Evolutionary conservation across 768 basidiomycete genomes (phyloP).

Genomic region (Boletus reticuloceps): DNA sequence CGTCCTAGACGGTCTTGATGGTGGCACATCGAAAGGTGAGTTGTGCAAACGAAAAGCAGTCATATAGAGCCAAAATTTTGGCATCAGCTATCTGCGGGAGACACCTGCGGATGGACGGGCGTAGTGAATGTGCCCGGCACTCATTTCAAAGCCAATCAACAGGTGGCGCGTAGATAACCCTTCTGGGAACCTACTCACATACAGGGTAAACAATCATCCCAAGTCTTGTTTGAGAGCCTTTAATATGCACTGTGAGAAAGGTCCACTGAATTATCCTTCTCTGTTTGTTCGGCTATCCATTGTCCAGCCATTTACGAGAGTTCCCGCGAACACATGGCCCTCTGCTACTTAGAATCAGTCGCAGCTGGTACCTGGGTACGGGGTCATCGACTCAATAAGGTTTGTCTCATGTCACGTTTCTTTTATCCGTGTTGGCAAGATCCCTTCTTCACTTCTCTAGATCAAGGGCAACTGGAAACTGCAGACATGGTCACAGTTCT

Average conservation of each 20-base stretch:
- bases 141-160: not conserved
- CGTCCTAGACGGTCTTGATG: not conserved
- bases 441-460: conserved; percentile 19
- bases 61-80: too few species aligned
- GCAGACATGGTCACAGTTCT: conserved; percentile 7
- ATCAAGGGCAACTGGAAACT: conserved; percentile 18
- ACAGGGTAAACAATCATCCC: conserved; percentile 15
- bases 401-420: conserved; percentile 32
- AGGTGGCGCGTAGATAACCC: conserved; percentile 10
- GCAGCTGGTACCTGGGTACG: conserved; percentile 24
- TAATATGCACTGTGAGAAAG: conserved; percentile 21
- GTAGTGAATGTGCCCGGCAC: too few species aligned
- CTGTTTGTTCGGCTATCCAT: conserved; percentile 13
- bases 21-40: not conserved
- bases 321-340: conserved; percentile 17
- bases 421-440: conserved; percentile 26
- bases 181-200: conserved; percentile 3
- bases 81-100: too few species aligned
- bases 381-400: conserved; percentile 21
- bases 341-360: conserved; percentile 2
- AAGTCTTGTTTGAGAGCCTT: conserved; percentile 9
- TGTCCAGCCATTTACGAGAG: conserved; percentile 10
- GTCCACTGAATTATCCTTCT: conserved; percentile 10
- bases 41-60: not conserved
- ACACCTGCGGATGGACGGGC: not conserved